These are phyloP conservation scores for Lasiosphaeris hirsuta DNA, from an alignment of 495 filamentous ascomycete species.

Conservation along the genomic window DNA sequence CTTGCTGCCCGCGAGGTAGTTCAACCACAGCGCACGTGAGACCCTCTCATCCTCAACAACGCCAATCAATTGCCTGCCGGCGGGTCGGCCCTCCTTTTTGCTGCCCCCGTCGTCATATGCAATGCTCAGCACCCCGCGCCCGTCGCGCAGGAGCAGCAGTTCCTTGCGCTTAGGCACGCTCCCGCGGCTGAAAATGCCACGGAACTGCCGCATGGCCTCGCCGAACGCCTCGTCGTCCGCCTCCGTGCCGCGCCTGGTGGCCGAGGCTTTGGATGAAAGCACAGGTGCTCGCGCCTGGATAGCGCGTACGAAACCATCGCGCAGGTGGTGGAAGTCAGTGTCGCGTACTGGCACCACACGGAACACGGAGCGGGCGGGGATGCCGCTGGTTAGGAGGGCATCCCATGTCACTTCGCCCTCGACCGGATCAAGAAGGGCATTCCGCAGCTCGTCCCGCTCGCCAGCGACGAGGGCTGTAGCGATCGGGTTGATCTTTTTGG, in stretches of 20 bases:
- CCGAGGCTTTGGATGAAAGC: neutral
- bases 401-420: slow-evolving; percentile 68
- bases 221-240: slow-evolving; percentile 71
- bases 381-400: slow-evolving; percentile 59
- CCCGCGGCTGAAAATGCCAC: slow-evolving; percentile 69
- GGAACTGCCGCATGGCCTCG: slow-evolving; percentile 67
- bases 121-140: slow-evolving; percentile 61
- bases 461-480: slow-evolving; percentile 76
- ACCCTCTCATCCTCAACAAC: slow-evolving; percentile 73
- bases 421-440: slow-evolving; percentile 64
- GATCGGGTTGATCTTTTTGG: slow-evolving; percentile 54
- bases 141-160: slow-evolving; percentile 67
- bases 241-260: slow-evolving; percentile 36
- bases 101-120: slow-evolving; percentile 61
- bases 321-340: slow-evolving; percentile 87
- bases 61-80: slow-evolving; percentile 54
- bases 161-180: slow-evolving; percentile 72
- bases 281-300: slow-evolving; percentile 65
- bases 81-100: slow-evolving; percentile 34
- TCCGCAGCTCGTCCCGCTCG: slow-evolving; percentile 70
- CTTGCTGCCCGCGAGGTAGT: slow-evolving; percentile 81
- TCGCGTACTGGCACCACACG: slow-evolving; percentile 80
- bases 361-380: slow-evolving; percentile 63
- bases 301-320: slow-evolving; percentile 85
- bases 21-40: slow-evolving; percentile 78